phyloP scores from a whole-genome alignment of 306 rosid species.

The Rubus idaeus region DNA sequence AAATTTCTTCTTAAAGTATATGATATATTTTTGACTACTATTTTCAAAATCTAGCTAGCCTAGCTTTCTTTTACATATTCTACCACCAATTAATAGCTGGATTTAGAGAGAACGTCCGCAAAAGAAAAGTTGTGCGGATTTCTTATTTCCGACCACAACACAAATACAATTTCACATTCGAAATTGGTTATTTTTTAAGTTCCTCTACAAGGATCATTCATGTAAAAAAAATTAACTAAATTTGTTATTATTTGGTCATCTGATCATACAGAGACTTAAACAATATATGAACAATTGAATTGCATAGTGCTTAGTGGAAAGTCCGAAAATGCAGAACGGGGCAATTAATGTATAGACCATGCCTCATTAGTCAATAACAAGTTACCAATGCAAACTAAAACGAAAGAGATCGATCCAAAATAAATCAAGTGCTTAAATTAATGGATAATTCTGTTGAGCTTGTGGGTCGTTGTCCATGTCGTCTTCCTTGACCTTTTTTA shows the following conservation, averaged over 20 bases:
- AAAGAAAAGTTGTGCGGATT: neutral
- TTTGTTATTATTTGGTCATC: neutral
- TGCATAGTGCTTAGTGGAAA: too few species aligned
- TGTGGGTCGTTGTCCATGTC: neutral
- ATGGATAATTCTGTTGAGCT: conserved; percentile 10
- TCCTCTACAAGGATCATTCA: neutral
- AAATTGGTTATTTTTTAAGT: neutral
- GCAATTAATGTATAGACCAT: neutral
- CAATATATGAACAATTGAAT: too few species aligned
- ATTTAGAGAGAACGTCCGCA: neutral
- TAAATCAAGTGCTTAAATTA: neutral
- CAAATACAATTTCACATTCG: neutral
- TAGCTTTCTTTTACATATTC: too few species aligned
- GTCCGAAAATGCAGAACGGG: neutral
- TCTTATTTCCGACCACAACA: neutral
- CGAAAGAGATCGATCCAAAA: neutral
- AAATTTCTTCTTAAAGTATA: too few species aligned
- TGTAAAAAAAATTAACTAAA: neutral
- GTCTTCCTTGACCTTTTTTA: neutral
- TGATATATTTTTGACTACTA: too few species aligned
- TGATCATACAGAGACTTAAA: neutral
- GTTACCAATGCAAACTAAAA: neutral
- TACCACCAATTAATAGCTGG: too few species aligned
- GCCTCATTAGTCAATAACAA: conserved; percentile 5
- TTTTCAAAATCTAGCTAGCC: too few species aligned